phyloP scores from a whole-genome alignment of 139 green algal species.

The Yamagishiella unicocca region DNA sequence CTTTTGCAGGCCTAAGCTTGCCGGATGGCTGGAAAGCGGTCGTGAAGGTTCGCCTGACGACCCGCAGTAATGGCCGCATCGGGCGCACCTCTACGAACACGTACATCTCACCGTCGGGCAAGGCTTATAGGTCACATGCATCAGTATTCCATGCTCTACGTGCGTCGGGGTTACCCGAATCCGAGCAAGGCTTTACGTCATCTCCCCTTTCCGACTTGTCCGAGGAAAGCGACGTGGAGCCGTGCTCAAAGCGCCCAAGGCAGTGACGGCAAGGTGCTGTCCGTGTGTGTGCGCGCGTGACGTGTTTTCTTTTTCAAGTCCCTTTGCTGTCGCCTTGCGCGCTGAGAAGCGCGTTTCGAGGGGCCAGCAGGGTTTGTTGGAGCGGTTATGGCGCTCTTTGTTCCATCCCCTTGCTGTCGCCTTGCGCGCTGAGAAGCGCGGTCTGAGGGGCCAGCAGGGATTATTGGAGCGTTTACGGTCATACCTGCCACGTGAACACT shows the following conservation, averaged over 20 bases:
- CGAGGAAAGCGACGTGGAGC: not conserved
- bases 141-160: not conserved
- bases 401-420: slow-evolving; percentile 6
- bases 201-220: not conserved
- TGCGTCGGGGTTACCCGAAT: not conserved
- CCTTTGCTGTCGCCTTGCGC: not conserved
- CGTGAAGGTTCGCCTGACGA: slow-evolving; percentile 29
- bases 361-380: not conserved
- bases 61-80: not conserved
- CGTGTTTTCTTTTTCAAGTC: not conserved
- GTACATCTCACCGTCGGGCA: slow-evolving; percentile 21
- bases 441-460: not conserved
- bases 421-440: slow-evolving; percentile 24
- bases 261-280: not conserved
- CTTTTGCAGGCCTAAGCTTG: not conserved
- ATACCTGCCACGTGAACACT: not conserved
- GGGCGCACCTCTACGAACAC: slow-evolving; percentile 26
- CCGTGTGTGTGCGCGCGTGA: not conserved
- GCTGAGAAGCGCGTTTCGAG: slow-evolving; percentile 18
- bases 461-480: slow-evolving; percentile 22
- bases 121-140: slow-evolving; percentile 15
- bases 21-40: not conserved
- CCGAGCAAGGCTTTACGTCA: not conserved
- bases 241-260: not conserved
- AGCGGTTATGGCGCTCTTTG: slow-evolving; percentile 10